Percentiles rank a stretch among this genome's conserved stretches.
Conservation (phyloP, 2,329 filamentous ascomycete genomes). For the Calonectria pseudoturangicola region DNA sequence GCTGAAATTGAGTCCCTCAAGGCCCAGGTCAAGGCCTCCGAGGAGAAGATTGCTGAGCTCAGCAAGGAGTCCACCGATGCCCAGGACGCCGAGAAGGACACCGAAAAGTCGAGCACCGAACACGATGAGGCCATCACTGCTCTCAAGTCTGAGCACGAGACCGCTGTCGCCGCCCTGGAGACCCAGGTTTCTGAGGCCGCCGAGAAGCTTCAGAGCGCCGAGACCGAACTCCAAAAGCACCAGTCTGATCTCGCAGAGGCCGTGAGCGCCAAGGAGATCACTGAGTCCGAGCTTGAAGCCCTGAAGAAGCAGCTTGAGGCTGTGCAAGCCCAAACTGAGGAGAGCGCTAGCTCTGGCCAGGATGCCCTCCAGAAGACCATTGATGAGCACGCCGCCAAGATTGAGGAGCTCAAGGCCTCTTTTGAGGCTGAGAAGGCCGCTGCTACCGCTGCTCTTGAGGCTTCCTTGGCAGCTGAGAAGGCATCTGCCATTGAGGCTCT, state of each 20-base stretch:
- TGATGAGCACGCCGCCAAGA: conserved; percentile 69
- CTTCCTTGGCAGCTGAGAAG: conserved; percentile 70
- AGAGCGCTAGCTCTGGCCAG: conserved; percentile 59
- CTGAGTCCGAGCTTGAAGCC: conserved; percentile 67
- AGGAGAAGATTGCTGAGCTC: conserved; percentile 74
- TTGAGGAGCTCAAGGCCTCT: conserved; percentile 70
- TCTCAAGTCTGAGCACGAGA: conserved; percentile 70
- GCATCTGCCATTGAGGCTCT: conserved; percentile 67
- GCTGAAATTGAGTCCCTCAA: conserved; percentile 74
- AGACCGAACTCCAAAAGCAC: conserved; percentile 70
- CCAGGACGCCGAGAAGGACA: conserved; percentile 57
- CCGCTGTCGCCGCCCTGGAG: conserved; percentile 68
- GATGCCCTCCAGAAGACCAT: conserved; percentile 61
- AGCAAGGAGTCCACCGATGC: conserved; percentile 63
- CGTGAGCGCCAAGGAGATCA: conserved; percentile 68
- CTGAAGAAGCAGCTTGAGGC: conserved; percentile 71
- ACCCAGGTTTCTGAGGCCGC: conserved; percentile 68
- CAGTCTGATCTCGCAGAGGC: conserved; percentile 70
- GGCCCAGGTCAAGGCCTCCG: conserved; percentile 72
- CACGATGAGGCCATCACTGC: conserved; percentile 67
- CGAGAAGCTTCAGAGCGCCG: conserved; percentile 70
- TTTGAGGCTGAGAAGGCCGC: conserved; percentile 71
- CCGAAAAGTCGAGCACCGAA: conserved; percentile 63
- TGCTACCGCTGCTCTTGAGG: conserved; percentile 60
- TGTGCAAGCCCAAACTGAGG: conserved; percentile 58